phyloP scores from a whole-genome alignment of 345 rosid genomes.

The Arabidopsis thaliana region DNA sequence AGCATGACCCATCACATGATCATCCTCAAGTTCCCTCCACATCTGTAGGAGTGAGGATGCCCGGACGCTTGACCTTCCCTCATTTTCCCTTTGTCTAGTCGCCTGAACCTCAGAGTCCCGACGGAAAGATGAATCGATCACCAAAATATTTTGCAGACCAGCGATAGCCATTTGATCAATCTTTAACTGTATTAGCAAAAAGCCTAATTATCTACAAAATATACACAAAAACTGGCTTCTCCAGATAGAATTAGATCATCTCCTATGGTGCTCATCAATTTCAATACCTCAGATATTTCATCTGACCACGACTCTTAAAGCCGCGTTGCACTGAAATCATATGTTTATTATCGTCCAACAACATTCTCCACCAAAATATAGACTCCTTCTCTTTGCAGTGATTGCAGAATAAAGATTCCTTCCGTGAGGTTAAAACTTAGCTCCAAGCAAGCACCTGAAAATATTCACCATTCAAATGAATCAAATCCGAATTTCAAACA shows the following conservation, averaged over 20 bases:
- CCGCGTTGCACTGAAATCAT: slow-evolving; percentile 30
- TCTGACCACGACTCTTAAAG: slow-evolving; percentile 40
- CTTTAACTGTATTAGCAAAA: slow-evolving; percentile 49
- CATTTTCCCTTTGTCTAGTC: slow-evolving; percentile 58
- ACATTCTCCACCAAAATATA: slow-evolving; percentile 2
- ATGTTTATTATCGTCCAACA: slow-evolving; percentile 37
- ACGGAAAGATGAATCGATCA: slow-evolving; percentile 71
- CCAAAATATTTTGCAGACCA: slow-evolving; percentile 77
- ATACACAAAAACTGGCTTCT: slow-evolving; percentile 45
- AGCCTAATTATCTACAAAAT: slow-evolving; percentile 51
- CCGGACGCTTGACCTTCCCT: slow-evolving; percentile 66
- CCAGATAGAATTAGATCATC: slow-evolving; percentile 41
- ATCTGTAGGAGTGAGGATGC: slow-evolving; percentile 79
- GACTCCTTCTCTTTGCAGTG: slow-evolving; percentile 39
- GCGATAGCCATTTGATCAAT: slow-evolving; percentile 74
- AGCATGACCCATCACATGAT: slow-evolving; percentile 66
- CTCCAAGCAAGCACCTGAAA: slow-evolving; percentile 36
- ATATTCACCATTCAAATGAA: slow-evolving; percentile 9
- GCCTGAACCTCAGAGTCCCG: slow-evolving; percentile 69
- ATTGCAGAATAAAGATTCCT: slow-evolving; percentile 7
- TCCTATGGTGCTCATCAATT: slow-evolving; percentile 35
- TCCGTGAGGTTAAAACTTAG: slow-evolving; percentile 15
- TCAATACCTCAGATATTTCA: slow-evolving; percentile 35
- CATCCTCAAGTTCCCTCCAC: slow-evolving; percentile 95
- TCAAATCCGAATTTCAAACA: not conserved